Evolutionary conservation across 2,329 filamentous ascomycete species (phyloP).

Genomic region (Neopestalotiopsis clavispora): DNA sequence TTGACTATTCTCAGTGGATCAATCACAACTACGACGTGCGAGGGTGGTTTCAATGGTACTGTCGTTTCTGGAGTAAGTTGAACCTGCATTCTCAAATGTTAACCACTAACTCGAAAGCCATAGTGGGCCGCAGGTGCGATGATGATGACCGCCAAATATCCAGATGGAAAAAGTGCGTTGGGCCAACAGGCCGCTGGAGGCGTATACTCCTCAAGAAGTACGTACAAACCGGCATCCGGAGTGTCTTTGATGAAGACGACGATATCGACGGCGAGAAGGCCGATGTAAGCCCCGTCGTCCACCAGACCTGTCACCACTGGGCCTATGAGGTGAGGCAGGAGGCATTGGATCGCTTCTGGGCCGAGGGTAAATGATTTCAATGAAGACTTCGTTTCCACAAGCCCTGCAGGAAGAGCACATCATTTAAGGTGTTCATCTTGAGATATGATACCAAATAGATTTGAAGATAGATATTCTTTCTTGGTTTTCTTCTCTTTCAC

Average conservation of each 20-base stretch:
- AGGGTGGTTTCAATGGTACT: constrained; percentile 64
- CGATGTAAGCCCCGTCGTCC: constrained; percentile 59
- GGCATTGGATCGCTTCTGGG: constrained; percentile 53
- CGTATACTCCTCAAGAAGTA: constrained; percentile 58
- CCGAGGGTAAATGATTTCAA: constrained; percentile 22
- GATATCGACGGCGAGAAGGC: constrained; percentile 35
- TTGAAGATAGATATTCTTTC: neutral
- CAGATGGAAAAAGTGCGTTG: constrained; percentile 58
- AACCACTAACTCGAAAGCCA: neutral
- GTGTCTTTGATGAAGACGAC: constrained; percentile 49
- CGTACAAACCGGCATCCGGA: constrained; percentile 42
- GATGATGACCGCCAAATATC: constrained; percentile 57
- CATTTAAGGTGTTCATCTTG: neutral
- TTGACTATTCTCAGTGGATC: constrained; percentile 47
- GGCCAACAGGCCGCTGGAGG: constrained; percentile 55
- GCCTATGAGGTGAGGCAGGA: constrained; percentile 56
- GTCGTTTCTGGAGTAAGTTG: constrained; percentile 49
- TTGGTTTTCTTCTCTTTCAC: no score
- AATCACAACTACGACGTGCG: constrained; percentile 55
- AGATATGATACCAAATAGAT: neutral
- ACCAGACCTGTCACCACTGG: constrained; percentile 63
- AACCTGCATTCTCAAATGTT: neutral
- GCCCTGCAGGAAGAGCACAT: no score
- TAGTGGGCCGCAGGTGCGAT: constrained; percentile 49
- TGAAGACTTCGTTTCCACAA: neutral